Evolutionary conservation across 2,329 filamentous ascomycete species (phyloP).

Genomic region (Botrytis byssoidea): DNA sequence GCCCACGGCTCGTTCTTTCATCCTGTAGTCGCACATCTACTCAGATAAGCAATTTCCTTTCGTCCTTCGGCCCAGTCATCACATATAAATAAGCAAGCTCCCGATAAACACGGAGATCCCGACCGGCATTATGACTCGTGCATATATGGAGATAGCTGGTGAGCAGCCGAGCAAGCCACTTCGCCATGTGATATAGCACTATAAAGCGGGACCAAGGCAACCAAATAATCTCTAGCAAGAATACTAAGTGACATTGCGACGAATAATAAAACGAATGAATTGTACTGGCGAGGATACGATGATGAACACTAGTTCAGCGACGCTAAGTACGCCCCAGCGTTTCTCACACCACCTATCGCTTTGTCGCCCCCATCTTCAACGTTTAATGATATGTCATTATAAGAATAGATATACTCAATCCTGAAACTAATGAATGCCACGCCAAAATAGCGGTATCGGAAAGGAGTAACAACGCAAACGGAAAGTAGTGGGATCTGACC

Average conservation of each 20-base stretch:
- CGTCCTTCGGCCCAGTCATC: not conserved
- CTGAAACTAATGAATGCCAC: not conserved
- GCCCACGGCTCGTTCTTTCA: not conserved
- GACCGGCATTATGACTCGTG: not conserved
- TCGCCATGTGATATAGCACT: not conserved
- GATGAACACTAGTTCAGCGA: not conserved
- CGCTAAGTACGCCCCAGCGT: not conserved
- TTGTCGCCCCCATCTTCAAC: not conserved
- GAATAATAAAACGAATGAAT: not conserved
- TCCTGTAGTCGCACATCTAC: not conserved
- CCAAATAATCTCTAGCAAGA: not conserved
- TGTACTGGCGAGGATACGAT: not conserved
- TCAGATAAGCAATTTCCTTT: not conserved
- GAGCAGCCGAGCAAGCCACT: not conserved
- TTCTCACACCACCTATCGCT: not conserved
- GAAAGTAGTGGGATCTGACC: not conserved
- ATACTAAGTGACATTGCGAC: not conserved
- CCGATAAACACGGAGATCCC: not conserved
- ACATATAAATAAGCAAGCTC: not conserved
- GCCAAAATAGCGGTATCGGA: not conserved
- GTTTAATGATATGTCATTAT: not conserved
- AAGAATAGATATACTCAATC: not conserved
- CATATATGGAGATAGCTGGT: not conserved
- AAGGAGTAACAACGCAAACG: not conserved
- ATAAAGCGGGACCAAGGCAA: not conserved